phyloP scores from a whole-genome alignment of 169 alveolate genomes.

The Plasmodium vivax region DNA sequence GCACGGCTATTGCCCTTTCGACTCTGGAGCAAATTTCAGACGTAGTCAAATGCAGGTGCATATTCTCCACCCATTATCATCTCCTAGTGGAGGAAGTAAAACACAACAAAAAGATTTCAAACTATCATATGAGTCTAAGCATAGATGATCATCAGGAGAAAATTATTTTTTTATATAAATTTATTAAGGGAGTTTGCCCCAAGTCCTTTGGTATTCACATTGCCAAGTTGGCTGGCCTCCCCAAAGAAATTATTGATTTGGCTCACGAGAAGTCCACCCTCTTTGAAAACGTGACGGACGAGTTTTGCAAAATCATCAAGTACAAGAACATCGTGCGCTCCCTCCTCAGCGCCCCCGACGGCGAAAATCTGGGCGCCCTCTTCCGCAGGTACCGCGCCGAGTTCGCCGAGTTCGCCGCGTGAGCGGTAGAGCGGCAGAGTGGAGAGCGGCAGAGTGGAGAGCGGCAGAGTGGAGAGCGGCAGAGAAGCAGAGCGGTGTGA shows the following conservation, averaged over 20 bases:
- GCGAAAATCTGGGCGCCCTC: not conserved
- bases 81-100: slow-evolving; percentile 80
- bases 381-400: slow-evolving; percentile 32
- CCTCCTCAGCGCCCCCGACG: slow-evolving; percentile 11
- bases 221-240: slow-evolving; percentile 96
- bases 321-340: slow-evolving; percentile 61
- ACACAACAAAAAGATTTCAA: slow-evolving; percentile 75
- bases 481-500: too few relatives aligned
- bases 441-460: too few relatives aligned
- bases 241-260: slow-evolving; percentile 80
- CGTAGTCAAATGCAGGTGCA: slow-evolving; percentile 88
- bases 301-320: slow-evolving; percentile 61
- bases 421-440: too few relatives aligned
- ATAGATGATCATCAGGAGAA: slow-evolving; percentile 82
- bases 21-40: slow-evolving; percentile 91
- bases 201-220: slow-evolving; percentile 97
- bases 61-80: slow-evolving; percentile 98
- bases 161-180: slow-evolving; percentile 93
- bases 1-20: slow-evolving; percentile 97
- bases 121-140: slow-evolving; percentile 91
- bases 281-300: slow-evolving; percentile 72
- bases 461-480: too few relatives aligned
- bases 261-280: slow-evolving; percentile 60
- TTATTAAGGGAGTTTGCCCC: slow-evolving; percentile 95
- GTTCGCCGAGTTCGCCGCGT: too few relatives aligned